Evolutionary conservation across 2,329 filamentous ascomycete species (phyloP).

Genomic region (Helotiales sp.): DNA sequence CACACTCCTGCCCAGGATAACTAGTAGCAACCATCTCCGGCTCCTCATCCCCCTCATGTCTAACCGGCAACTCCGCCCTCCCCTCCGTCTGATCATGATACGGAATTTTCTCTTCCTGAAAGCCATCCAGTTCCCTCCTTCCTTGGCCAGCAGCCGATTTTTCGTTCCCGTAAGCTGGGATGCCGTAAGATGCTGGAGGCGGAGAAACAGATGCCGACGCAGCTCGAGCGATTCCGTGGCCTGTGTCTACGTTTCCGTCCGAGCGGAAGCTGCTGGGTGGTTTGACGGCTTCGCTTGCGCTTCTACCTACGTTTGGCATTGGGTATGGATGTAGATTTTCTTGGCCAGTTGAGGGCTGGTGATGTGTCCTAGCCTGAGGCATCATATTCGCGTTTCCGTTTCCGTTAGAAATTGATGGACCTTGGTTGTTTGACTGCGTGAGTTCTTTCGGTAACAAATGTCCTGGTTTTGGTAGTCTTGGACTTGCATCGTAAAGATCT

Average conservation of each 20-base stretch:
- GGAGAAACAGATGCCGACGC: neutral
- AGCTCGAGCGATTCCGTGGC: neutral
- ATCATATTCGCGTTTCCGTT: neutral
- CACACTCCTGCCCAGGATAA: conserved; percentile 71
- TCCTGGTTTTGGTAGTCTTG: conserved; percentile 24
- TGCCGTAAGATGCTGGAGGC: neutral
- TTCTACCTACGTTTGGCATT: neutral
- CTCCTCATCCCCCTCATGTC: conserved; percentile 41
- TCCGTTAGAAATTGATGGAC: neutral
- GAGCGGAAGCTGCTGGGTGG: neutral
- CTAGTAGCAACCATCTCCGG: conserved; percentile 65
- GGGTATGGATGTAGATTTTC: no score
- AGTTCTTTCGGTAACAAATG: neutral
- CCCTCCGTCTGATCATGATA: conserved; percentile 18
- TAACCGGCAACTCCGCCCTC: conserved; percentile 19
- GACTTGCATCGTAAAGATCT: conserved; percentile 39
- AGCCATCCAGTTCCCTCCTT: conserved; percentile 8
- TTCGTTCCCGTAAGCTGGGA: neutral
- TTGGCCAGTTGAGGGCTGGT: neutral
- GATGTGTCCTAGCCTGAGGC: neutral
- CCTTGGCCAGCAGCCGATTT: conserved; percentile 7
- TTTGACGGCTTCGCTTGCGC: neutral
- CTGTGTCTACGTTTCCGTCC: neutral
- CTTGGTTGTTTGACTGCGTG: neutral
- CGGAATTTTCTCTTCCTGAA: conserved; percentile 55